A percentile compares a stretch with the other conserved stretches of the same genome.
Conservation (phyloP, 2,329 filamentous ascomycete genomes). For the Aspergillaceae sp. region DNA sequence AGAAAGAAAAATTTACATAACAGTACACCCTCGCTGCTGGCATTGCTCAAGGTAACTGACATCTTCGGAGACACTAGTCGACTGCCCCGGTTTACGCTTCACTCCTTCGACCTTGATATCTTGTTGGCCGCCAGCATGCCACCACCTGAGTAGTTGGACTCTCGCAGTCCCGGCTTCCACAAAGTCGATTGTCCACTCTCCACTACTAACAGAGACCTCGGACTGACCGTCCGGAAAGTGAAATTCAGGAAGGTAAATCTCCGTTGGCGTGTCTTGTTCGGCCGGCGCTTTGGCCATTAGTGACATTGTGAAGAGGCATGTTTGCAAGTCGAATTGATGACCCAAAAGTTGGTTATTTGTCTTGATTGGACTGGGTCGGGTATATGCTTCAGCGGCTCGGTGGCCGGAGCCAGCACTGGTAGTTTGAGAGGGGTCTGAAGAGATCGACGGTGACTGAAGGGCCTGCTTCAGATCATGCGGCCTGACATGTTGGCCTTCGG, state of each 20-base stretch:
- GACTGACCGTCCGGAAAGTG: conserved; percentile 75
- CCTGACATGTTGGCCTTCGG: conserved; percentile 48
- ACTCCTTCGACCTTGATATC: conserved; percentile 66
- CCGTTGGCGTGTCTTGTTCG: conserved; percentile 60
- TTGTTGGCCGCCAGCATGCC: conserved; percentile 82
- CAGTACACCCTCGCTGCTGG: conserved; percentile 39
- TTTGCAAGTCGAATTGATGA: conserved; percentile 75
- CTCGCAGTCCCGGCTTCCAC: conserved; percentile 61
- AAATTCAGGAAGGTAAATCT: conserved; percentile 80
- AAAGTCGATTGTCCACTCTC: conserved; percentile 78
- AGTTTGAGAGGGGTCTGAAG: conserved; percentile 46
- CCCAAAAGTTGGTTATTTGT: conserved; percentile 62
- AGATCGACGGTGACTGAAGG: conserved; percentile 50
- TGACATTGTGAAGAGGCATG: conserved; percentile 66
- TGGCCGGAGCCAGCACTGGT: conserved; percentile 63
- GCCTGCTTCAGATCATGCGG: conserved; percentile 68
- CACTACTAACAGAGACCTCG: conserved; percentile 66
- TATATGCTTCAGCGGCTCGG: conserved; percentile 85
- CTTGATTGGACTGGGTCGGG: conserved; percentile 71
- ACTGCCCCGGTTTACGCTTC: conserved; percentile 46
- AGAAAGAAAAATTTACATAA: conserved; percentile 39
- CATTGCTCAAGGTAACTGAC: conserved; percentile 65
- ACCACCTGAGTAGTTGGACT: conserved; percentile 78
- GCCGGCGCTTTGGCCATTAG: conserved; percentile 55
- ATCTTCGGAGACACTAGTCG: conserved; percentile 51